Evolutionary conservation across 148 eudicot genomes (phyloP).

Genomic region (Silene latifolia): DNA sequence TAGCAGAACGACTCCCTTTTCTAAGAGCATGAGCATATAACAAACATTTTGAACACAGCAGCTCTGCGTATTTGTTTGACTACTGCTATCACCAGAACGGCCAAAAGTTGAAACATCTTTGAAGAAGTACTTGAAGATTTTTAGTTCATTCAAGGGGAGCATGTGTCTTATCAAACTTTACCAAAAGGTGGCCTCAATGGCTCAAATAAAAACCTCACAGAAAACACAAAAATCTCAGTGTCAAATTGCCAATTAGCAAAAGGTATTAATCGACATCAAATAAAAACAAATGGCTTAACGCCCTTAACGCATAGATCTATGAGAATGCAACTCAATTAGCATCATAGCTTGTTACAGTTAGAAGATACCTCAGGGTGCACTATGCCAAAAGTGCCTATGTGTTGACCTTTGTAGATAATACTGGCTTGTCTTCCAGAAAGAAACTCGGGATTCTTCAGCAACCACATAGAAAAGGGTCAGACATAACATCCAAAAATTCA

Average conservation of each 20-base stretch:
- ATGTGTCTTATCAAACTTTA: neutral
- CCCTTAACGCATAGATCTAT: neutral
- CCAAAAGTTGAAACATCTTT: neutral
- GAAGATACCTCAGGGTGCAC: conserved; percentile 85
- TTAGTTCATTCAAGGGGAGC: neutral
- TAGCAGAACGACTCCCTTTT: no score
- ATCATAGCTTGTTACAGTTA: neutral
- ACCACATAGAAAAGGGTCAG: conserved; percentile 2
- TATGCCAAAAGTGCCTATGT: conserved; percentile 81
- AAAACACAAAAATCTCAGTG: neutral
- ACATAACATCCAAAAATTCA: neutral
- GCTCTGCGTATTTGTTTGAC: no score
- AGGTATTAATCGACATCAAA: neutral
- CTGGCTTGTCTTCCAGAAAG: conserved; percentile 83
- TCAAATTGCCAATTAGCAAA: neutral
- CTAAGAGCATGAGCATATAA: no score
- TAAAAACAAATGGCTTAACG: neutral
- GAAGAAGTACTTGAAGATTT: neutral
- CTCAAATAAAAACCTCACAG: neutral
- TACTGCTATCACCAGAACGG: neutral
- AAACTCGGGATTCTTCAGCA: conserved; percentile 71
- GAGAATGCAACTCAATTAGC: neutral
- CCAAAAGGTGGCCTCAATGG: neutral
- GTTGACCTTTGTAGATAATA: conserved; percentile 72
- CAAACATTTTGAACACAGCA: no score